phyloP scores from a whole-genome alignment of 2,329 filamentous ascomycete species.

The Hypocrella siamensis region DNA sequence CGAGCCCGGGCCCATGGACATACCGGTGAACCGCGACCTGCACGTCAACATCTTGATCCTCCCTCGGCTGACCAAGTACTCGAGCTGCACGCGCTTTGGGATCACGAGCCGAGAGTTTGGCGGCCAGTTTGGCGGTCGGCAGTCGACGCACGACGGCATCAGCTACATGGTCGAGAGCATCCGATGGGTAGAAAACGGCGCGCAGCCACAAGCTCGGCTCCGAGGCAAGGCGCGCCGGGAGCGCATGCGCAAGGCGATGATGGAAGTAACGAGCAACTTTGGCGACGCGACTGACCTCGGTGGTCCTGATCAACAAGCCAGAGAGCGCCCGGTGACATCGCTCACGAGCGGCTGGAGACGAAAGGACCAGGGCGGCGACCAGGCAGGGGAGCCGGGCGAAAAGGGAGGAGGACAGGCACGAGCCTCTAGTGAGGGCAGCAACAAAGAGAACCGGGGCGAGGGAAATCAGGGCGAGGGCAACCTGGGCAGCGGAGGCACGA shows the following conservation, averaged over 20 bases:
- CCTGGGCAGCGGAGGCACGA: slow-evolving; percentile 3
- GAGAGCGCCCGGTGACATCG: slow-evolving; percentile 5
- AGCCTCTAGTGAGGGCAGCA: slow-evolving; percentile 21
- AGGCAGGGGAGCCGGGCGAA: slow-evolving; percentile 11
- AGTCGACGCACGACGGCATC: slow-evolving; percentile 59
- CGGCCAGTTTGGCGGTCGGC: slow-evolving; percentile 26
- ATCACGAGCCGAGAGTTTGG: slow-evolving; percentile 72
- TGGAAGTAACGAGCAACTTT: slow-evolving; percentile 27
- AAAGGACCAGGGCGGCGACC: slow-evolving; percentile 12
- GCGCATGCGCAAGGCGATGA: slow-evolving; percentile 39
- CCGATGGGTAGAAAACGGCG: slow-evolving; percentile 72
- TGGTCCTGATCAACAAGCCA: slow-evolving; percentile 11
- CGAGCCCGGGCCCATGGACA: slow-evolving; percentile 41
- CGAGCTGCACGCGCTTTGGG: slow-evolving; percentile 59
- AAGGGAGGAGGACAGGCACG: slow-evolving; percentile 15
- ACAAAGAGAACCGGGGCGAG: slow-evolving; percentile 30
- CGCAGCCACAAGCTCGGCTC: slow-evolving; percentile 38
- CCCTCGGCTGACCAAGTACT: slow-evolving; percentile 63
- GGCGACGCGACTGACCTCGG: slow-evolving; percentile 14
- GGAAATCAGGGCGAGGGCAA: slow-evolving; percentile 1
- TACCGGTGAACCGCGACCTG: slow-evolving; percentile 58
- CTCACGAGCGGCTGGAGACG: slow-evolving; percentile 18
- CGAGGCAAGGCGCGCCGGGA: slow-evolving; percentile 39
- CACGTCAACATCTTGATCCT: slow-evolving; percentile 79
- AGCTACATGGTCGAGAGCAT: slow-evolving; percentile 75